A percentile compares a stretch with the other conserved stretches of the same genome.
These are phyloP conservation scores for Astrephomene gubernaculifera DNA, from an alignment of 139 green algal genomes.

Conservation along the genomic window DNA sequence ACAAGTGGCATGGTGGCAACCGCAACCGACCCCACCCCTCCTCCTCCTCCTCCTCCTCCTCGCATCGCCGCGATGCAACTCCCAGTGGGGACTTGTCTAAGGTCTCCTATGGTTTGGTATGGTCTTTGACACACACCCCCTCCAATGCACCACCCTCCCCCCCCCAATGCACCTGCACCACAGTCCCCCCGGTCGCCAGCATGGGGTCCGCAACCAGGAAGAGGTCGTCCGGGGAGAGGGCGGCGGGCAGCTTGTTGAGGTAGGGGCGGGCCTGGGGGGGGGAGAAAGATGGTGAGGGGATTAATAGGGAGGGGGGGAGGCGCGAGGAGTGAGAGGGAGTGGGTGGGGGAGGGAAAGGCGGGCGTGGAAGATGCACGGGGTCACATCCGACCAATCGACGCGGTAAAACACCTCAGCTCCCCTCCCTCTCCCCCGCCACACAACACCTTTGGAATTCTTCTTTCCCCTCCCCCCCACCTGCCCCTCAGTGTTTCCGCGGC, in stretches of 20 bases:
- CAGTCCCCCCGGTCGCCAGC: slow-evolving; percentile 89
- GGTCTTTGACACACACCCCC: too few relatives aligned
- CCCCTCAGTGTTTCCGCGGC: too few relatives aligned
- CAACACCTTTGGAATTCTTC: too few relatives aligned
- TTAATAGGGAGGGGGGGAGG: background rate
- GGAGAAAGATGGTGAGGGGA: background rate
- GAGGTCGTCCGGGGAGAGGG: slow-evolving; percentile 76
- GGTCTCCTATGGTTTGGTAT: too few relatives aligned
- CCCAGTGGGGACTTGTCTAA: too few relatives aligned
- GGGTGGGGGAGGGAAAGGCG: too few relatives aligned
- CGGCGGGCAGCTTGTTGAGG: slow-evolving; percentile 94
- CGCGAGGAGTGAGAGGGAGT: background rate
- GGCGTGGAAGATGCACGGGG: too few relatives aligned
- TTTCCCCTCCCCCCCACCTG: background rate
- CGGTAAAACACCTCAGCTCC: too few relatives aligned
- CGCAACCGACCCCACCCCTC: background rate
- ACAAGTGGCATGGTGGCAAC: too few relatives aligned
- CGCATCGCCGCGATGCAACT: background rate
- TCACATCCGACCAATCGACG: too few relatives aligned
- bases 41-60: background rate
- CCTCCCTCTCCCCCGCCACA: too few relatives aligned
- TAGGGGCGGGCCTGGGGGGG: slow-evolving; percentile 81
- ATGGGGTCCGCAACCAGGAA: slow-evolving; percentile 91
- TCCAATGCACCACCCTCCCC: background rate
- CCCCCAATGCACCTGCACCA: slow-evolving; percentile 54